These are phyloP conservation scores for Calonectria pseudoreteaudii DNA, from an alignment of 2,329 filamentous ascomycete species.

Conservation along the genomic window DNA sequence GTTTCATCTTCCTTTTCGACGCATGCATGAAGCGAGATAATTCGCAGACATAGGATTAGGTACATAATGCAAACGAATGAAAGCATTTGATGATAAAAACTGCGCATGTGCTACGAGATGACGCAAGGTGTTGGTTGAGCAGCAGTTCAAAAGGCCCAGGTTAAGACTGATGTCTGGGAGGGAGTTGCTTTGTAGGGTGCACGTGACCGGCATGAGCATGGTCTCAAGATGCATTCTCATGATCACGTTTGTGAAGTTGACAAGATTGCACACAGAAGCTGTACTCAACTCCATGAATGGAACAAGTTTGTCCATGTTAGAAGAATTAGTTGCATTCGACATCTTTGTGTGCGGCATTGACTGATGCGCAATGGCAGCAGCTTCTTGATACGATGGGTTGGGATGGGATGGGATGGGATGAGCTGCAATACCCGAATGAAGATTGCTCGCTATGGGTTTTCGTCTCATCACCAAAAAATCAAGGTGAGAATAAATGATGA, in stretches of 20 bases:
- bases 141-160: not conserved
- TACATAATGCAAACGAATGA: constrained; percentile 16
- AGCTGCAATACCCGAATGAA: not conserved
- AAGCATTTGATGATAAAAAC: not conserved
- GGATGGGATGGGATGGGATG: not conserved
- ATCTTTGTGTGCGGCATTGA: not conserved
- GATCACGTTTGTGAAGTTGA: not conserved
- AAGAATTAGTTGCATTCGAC: not conserved
- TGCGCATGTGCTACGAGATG: not conserved
- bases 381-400: not conserved
- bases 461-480: not conserved
- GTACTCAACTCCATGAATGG: not conserved
- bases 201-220: not conserved
- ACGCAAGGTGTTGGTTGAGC: not conserved
- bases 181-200: not conserved
- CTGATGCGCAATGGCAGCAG: not conserved
- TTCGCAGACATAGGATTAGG: not conserved
- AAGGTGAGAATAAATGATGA: not conserved
- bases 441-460: not conserved
- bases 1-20: constrained; percentile 9
- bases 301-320: not conserved
- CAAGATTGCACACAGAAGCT: not conserved
- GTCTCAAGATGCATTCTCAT: not conserved
- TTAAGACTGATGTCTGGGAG: too few species aligned
- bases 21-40: not conserved